phyloP scores from a whole-genome alignment of 257 asterid species.

The Jaltomata sinuosa region DNA sequence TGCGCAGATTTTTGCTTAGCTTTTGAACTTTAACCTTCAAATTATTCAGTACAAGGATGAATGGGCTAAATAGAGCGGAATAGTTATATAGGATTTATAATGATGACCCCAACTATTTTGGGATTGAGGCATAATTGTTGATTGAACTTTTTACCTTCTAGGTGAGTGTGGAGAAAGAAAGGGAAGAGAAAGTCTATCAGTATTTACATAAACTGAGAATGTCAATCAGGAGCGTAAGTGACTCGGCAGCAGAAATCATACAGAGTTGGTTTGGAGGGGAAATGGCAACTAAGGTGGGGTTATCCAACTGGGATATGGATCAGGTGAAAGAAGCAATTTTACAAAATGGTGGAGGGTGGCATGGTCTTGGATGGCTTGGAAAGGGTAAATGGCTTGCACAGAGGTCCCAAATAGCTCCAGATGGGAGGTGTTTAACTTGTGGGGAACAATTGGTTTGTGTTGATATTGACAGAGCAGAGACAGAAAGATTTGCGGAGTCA shows the following conservation, averaged over 20 bases:
- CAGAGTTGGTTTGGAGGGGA: constrained; percentile 63
- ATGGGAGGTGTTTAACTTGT: constrained; percentile 57
- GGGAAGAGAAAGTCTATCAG: constrained; percentile 64
- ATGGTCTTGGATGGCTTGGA: constrained; percentile 92
- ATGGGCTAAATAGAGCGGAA: not conserved
- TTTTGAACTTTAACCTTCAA: not conserved
- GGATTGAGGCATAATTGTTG: not conserved
- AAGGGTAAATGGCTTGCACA: constrained; percentile 60
- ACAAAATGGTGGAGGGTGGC: constrained; percentile 93
- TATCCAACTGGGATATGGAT: constrained; percentile 21
- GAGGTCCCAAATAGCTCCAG: constrained; percentile 35
- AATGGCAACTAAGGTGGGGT: constrained; percentile 43
- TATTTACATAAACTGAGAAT: constrained; percentile 76
- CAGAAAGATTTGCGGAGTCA: constrained; percentile 63
- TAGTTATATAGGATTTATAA: not conserved
- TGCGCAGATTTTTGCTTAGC: not conserved
- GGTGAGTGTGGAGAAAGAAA: constrained; percentile 60
- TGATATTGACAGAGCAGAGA: constrained; percentile 62
- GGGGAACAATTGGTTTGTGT: constrained; percentile 57
- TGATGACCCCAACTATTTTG: not conserved
- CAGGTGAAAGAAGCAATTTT: constrained; percentile 47
- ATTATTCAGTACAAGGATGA: not conserved
- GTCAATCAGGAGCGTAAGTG: constrained; percentile 37
- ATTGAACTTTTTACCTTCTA: constrained; percentile 2
- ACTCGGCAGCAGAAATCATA: constrained; percentile 43